A percentile compares a stretch with the other conserved stretches of the same genome.
Conservation (phyloP, 2,329 filamentous ascomycete genomes). For the Cryphonectria japonica region DNA sequence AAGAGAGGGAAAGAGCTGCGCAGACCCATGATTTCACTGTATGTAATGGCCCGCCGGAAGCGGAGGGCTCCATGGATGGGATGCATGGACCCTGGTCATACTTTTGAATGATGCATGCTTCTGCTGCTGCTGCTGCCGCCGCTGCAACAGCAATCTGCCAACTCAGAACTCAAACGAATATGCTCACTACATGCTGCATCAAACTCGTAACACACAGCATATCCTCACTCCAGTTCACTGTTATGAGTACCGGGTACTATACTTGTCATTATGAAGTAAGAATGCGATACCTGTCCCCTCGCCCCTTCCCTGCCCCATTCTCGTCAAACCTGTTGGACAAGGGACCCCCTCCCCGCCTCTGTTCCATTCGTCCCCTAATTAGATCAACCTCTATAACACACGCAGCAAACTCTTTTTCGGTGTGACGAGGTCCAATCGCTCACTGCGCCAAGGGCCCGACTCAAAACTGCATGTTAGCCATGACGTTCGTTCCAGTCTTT, state of each 20-base stretch:
- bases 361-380: constrained; percentile 10
- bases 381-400: background rate
- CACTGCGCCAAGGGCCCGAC: background rate
- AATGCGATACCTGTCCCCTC: background rate
- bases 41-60: background rate
- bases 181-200: background rate
- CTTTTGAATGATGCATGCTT: no score
- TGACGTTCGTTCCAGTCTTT: background rate
- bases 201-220: background rate
- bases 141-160: no score
- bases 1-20: background rate
- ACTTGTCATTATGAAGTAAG: background rate
- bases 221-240: no score
- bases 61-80: background rate
- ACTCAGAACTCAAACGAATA: background rate
- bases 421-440: background rate
- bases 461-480: background rate
- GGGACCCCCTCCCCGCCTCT: no score
- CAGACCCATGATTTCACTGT: background rate
- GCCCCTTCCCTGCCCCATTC: background rate
- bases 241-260: background rate
- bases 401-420: background rate
- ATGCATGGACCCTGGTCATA: background rate
- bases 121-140: no score
- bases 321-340: background rate